Percentiles rank a stretch among this genome's conserved stretches.
These are phyloP conservation scores for Kingdonia uniflora DNA, from an alignment of 164 flowering plant genomes.

Conservation along the genomic window DNA sequence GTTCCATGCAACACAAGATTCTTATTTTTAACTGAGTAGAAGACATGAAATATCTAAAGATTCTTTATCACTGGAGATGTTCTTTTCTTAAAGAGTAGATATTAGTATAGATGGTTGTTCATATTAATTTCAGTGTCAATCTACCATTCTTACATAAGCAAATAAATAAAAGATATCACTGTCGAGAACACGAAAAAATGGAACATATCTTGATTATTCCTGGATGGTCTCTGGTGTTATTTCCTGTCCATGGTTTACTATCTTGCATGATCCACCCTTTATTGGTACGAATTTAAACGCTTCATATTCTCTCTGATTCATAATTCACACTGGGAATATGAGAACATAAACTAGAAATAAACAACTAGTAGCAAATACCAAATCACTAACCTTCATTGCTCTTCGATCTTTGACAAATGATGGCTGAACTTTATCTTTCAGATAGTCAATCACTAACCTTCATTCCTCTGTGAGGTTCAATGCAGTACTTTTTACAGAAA, in stretches of 20 bases:
- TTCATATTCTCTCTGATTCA: constrained; percentile 73
- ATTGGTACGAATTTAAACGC: constrained; percentile 83
- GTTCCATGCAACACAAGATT: too few species aligned
- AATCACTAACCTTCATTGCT: constrained; percentile 71
- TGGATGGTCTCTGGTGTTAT: constrained; percentile 88
- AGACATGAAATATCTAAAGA: too few species aligned
- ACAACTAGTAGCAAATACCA: not conserved
- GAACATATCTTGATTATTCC: constrained; percentile 84
- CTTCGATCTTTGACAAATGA: constrained; percentile 88
- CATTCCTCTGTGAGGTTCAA: constrained; percentile 84
- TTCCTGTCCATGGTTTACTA: constrained; percentile 98
- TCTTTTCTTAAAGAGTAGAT: too few species aligned
- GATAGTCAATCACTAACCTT: constrained; percentile 79
- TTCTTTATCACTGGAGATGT: too few species aligned
- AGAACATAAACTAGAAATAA: not conserved
- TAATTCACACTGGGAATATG: not conserved
- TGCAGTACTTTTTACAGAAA: too few species aligned
- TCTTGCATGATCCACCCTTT: constrained; percentile 98
- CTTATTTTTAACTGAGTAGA: too few species aligned
- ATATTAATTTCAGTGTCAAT: too few species aligned
- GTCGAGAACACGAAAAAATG: too few species aligned
- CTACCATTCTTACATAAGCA: too few species aligned
- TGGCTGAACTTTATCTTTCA: constrained; percentile 84
- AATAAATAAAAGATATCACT: too few species aligned
- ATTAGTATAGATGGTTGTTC: too few species aligned